Percentiles rank a stretch among this genome's conserved stretches.
Conservation (phyloP, 2,329 filamentous ascomycete genomes). For the Stachybotrys chlorohalonatus region DNA sequence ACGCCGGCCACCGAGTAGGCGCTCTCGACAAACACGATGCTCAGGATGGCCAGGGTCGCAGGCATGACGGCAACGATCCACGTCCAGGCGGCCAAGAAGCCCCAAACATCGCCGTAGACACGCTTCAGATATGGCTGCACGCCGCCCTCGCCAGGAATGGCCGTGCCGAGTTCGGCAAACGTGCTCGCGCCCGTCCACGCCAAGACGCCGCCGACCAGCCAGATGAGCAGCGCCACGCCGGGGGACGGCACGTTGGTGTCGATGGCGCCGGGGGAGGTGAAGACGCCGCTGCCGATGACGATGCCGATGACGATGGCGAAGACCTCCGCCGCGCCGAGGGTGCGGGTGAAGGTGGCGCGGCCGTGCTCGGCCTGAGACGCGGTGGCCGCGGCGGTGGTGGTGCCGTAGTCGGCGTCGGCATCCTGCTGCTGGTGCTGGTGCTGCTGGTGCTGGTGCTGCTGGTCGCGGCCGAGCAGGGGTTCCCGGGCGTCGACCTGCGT, state of each 20-base stretch:
- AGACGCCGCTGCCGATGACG: slow-evolving; percentile 56
- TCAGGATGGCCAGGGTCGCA: slow-evolving; percentile 53
- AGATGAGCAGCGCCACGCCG: slow-evolving; percentile 46
- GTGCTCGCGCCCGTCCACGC: slow-evolving; percentile 57
- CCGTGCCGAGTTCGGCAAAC: slow-evolving; percentile 54
- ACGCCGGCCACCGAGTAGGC: slow-evolving; percentile 43
- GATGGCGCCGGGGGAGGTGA: slow-evolving; percentile 54
- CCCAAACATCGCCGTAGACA: slow-evolving; percentile 51
- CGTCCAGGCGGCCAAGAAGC: slow-evolving; percentile 57
- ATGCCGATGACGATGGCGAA: slow-evolving; percentile 55
- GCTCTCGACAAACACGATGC: slow-evolving; percentile 54
- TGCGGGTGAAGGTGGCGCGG: slow-evolving; percentile 26
- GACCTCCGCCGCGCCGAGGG: slow-evolving; percentile 36
- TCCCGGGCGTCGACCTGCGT: not conserved
- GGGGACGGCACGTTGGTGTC: slow-evolving; percentile 56
- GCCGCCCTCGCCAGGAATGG: slow-evolving; percentile 54
- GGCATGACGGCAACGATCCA: slow-evolving; percentile 59
- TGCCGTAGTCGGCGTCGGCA: not conserved
- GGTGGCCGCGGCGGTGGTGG: not conserved
- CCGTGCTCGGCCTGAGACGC: not conserved
- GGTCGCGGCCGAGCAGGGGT: not conserved
- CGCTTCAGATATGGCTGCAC: slow-evolving; percentile 54
- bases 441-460: not conserved
- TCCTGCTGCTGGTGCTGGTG: not conserved
- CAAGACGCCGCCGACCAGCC: slow-evolving; percentile 51